Evolutionary conservation across 306 rosid species (phyloP).

Genomic region (Cucurbita pepo): DNA sequence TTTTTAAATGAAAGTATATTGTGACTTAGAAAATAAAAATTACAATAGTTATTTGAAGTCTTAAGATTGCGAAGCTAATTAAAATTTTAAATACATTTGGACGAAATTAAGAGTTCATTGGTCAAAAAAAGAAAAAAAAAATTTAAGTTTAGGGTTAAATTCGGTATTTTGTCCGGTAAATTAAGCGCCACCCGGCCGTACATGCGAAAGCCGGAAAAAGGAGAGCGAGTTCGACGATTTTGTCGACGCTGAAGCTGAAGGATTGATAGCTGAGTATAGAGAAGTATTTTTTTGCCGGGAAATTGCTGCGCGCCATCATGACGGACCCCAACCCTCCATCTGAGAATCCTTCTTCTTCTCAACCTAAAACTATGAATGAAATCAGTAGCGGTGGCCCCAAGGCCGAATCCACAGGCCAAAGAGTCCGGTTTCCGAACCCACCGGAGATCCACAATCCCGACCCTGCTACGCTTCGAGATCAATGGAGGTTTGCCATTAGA

Average conservation of each 20-base stretch:
- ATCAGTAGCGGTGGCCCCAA: neutral
- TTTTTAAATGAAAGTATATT: no score
- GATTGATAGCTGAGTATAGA: neutral
- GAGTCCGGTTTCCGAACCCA: constrained; percentile 35
- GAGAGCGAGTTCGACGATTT: neutral
- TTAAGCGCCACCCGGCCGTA: no score
- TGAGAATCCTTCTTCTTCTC: constrained; percentile 10
- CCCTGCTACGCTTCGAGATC: constrained; percentile 69
- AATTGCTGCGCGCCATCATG: neutral
- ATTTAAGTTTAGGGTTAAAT: no score
- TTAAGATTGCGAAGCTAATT: no score
- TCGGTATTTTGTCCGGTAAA: no score
- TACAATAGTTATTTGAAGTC: no score
- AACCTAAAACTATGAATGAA: constrained; percentile 10
- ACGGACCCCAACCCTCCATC: constrained; percentile 3
- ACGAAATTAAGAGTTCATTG: no score
- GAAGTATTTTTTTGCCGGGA: neutral
- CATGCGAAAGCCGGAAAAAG: no score
- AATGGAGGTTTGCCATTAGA: constrained; percentile 61
- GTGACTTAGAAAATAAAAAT: no score
- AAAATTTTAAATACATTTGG: no score
- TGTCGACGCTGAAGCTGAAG: neutral
- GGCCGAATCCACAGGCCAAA: constrained; percentile 16
- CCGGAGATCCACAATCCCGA: constrained; percentile 56
- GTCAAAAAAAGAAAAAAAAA: no score